A percentile compares a stretch with the other conserved stretches of the same genome.
Evolutionary conservation across 306 rosid species (phyloP).

Genomic region (Gillenia trifoliata): DNA sequence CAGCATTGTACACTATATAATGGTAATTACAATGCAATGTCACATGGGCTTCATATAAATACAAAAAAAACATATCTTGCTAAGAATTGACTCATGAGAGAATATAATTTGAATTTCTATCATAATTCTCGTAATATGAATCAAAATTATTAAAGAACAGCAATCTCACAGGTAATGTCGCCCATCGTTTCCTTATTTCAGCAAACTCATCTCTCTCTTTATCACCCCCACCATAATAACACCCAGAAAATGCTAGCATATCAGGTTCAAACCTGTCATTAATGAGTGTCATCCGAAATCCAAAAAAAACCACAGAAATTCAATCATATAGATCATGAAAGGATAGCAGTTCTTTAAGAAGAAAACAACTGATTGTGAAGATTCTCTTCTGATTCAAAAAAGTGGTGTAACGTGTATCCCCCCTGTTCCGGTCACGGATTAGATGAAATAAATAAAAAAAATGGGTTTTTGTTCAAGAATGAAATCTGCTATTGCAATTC

Average conservation of each 20-base stretch:
- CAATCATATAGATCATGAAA: not conserved
- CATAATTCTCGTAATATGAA: conserved; percentile 12
- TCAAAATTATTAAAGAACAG: conserved; percentile 12
- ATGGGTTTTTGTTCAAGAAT: no score
- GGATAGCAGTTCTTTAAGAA: conserved; percentile 1
- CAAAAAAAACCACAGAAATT: not conserved
- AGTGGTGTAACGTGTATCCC: no score
- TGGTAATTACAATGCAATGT: not conserved
- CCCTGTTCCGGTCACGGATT: no score
- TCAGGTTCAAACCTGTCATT: conserved; percentile 92
- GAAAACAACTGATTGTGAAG: not conserved
- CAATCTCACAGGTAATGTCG: conserved; percentile 87
- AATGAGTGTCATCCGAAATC: conserved; percentile 28
- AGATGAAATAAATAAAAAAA: no score
- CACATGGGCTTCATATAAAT: not conserved
- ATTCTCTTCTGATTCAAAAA: no score
- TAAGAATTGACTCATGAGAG: not conserved
- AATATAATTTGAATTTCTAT: not conserved
- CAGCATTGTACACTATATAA: not conserved
- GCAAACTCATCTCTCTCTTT: conserved; percentile 86
- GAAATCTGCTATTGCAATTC: no score
- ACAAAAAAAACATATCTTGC: not conserved
- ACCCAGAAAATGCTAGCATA: conserved; percentile 99
- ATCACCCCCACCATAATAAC: conserved; percentile 98
- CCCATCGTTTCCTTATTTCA: conserved; percentile 97